phyloP scores from a whole-genome alignment of 495 filamentous ascomycete species.

The Xylaria nigripes region DNA sequence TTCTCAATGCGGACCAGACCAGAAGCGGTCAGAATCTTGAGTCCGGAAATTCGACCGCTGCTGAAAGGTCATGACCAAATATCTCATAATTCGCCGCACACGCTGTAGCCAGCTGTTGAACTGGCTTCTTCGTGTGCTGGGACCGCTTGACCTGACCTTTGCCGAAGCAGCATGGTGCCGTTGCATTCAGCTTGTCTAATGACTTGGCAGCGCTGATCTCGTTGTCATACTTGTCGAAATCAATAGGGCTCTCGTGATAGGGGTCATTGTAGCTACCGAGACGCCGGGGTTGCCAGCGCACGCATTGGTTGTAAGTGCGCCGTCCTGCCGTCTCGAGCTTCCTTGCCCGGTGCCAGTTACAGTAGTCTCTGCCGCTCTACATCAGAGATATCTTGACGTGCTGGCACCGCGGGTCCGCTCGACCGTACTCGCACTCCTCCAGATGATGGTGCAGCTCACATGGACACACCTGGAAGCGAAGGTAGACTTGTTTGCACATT shows the following conservation, averaged over 20 bases:
- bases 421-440: background rate
- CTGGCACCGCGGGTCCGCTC: slow-evolving; percentile 6
- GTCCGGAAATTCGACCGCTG: background rate
- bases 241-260: slow-evolving; percentile 8
- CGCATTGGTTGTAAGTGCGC: background rate
- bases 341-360: slow-evolving; percentile 9
- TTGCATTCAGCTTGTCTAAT: background rate
- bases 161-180: background rate
- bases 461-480: slow-evolving; percentile 1
- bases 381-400: slow-evolving; percentile 1
- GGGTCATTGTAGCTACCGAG: background rate
- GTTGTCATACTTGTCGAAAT: slow-evolving; percentile 7
- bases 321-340: too few relatives aligned
- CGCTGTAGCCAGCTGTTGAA: slow-evolving; percentile 1
- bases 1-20: too few relatives aligned
- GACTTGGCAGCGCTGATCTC: background rate
- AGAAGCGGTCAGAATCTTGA: background rate
- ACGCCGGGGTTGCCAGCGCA: background rate
- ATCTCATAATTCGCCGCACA: slow-evolving; percentile 8
- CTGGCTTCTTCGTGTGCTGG: background rate
- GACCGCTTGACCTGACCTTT: background rate
- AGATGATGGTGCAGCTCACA: slow-evolving; percentile 2
- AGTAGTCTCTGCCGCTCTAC: slow-evolving; percentile 11
- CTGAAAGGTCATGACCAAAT: background rate
- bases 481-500: slow-evolving; percentile 4